Evolutionary conservation across 225 moss, liverwort and hornwort genomes (phyloP).

Genomic region (Physcomitrium patens): DNA sequence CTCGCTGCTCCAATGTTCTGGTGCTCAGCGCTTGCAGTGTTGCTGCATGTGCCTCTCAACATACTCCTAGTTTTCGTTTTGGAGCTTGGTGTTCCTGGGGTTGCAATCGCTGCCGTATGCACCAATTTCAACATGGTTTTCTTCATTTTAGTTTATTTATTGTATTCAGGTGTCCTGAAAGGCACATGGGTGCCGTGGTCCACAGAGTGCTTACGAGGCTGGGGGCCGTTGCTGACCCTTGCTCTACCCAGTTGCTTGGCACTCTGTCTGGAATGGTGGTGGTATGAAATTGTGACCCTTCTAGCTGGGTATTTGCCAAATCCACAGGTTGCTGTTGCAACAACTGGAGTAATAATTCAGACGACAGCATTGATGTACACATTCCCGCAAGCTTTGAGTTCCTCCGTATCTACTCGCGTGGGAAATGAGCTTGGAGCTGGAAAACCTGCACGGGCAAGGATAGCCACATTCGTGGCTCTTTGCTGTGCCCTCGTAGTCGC

Average conservation of each 20-base stretch:
- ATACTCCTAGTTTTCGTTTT: conserved; percentile 61
- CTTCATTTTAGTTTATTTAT: conserved; percentile 58
- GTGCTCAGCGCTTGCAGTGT: conserved; percentile 64
- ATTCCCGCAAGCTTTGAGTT: conserved; percentile 62
- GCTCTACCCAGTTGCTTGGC: conserved; percentile 70
- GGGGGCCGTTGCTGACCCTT: conserved; percentile 64
- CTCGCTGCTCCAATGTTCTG: conserved; percentile 76
- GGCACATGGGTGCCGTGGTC: conserved; percentile 71
- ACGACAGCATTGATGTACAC: conserved; percentile 78
- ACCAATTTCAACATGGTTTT: conserved; percentile 78
- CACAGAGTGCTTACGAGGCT: conserved; percentile 44
- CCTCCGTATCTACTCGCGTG: conserved; percentile 69
- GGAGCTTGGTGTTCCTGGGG: conserved; percentile 69
- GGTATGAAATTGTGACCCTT: conserved; percentile 75
- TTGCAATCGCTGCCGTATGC: conserved; percentile 68
- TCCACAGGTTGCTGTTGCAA: conserved; percentile 62
- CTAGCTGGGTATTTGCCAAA: conserved; percentile 66
- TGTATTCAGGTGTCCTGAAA: conserved; percentile 62
- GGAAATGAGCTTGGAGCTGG: conserved; percentile 71
- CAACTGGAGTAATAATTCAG: conserved; percentile 70
- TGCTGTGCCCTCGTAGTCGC: conserved; percentile 56
- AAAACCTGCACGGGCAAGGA: conserved; percentile 52
- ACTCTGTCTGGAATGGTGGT: conserved; percentile 77
- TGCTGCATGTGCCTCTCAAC: conserved; percentile 68
- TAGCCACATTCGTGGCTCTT: conserved; percentile 60